Evolutionary conservation across 805 yeast genomes (phyloP).

Genomic region (Candida quercuum): DNA sequence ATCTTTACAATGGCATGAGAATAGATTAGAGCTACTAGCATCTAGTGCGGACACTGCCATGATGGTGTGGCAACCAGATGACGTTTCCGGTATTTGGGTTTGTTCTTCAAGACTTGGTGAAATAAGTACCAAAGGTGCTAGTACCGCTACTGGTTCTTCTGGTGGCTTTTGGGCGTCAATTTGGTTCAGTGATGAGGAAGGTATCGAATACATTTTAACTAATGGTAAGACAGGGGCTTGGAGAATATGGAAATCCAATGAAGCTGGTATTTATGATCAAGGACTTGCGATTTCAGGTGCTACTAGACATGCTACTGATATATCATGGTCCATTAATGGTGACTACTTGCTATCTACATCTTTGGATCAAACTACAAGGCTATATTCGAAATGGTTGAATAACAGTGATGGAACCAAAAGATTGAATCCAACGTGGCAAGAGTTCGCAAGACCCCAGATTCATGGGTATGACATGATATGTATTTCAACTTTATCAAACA

Average conservation of each 20-base stretch:
- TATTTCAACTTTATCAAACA: conserved; percentile 50
- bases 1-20: conserved; percentile 69
- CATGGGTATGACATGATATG: conserved; percentile 97
- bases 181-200: conserved; percentile 52
- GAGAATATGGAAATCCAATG: conserved; percentile 58
- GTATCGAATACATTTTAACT: conserved; percentile 56
- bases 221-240: conserved; percentile 92
- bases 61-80: conserved; percentile 92
- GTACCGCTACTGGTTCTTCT: conserved; percentile 95
- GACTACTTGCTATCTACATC: conserved; percentile 72
- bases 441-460: conserved; percentile 94
- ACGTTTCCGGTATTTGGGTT: conserved; percentile 84
- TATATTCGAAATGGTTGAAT: conserved; percentile 59
- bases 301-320: conserved; percentile 65
- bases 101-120: conserved; percentile 83
- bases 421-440: conserved; percentile 59
- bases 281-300: conserved; percentile 70
- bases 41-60: conserved; percentile 91
- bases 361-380: conserved; percentile 87
- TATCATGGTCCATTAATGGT: conserved; percentile 69
- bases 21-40: conserved; percentile 58
- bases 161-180: conserved; percentile 66
- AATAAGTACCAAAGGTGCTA: conserved; percentile 91
- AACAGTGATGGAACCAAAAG: conserved; percentile 28
- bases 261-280: conserved; percentile 37